These are phyloP conservation scores for Suillus occidentalis DNA, from an alignment of 768 basidiomycete species.

Conservation along the genomic window DNA sequence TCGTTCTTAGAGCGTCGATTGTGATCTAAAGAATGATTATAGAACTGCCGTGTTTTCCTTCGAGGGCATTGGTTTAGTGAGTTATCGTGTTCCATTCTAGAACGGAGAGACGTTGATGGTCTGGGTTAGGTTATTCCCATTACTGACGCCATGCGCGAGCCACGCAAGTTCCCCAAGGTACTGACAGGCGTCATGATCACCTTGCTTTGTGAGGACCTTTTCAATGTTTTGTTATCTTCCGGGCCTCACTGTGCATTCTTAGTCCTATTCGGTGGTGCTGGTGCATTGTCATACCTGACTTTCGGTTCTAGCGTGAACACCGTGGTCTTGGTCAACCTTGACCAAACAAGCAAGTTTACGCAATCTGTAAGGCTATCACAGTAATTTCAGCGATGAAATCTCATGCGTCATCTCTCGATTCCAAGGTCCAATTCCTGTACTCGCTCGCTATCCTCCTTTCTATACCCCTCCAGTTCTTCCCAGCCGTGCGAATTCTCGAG, in stretches of 20 bases:
- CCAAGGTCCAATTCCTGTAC: slow-evolving; percentile 79
- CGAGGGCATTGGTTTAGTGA: slow-evolving; percentile 91
- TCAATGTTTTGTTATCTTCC: neutral
- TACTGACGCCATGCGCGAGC: slow-evolving; percentile 95
- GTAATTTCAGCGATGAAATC: slow-evolving; percentile 1
- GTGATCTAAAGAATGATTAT: slow-evolving; percentile 5
- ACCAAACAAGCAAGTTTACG: slow-evolving; percentile 79
- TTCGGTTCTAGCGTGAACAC: slow-evolving; percentile 89
- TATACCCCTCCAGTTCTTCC: slow-evolving; percentile 95
- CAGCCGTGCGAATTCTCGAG: slow-evolving; percentile 95
- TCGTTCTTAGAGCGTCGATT: neutral
- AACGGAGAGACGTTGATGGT: slow-evolving; percentile 4
- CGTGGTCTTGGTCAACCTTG: slow-evolving; percentile 92
- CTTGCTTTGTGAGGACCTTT: slow-evolving; percentile 54
- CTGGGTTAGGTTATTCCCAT: slow-evolving; percentile 82
- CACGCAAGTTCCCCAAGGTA: slow-evolving; percentile 86
- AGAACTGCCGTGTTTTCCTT: slow-evolving; percentile 98
- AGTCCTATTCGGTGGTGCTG: slow-evolving; percentile 88
- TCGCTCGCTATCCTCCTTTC: slow-evolving; percentile 92
- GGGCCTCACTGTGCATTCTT: slow-evolving; percentile 13
- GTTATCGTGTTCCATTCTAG: slow-evolving; percentile 21
- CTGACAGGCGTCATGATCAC: slow-evolving; percentile 92
- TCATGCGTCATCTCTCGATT: slow-evolving; percentile 3
- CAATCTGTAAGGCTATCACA: slow-evolving; percentile 63
- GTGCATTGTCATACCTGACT: slow-evolving; percentile 81